phyloP scores from a whole-genome alignment of 1,284 basidiomycete species.

The Boletus semigastroideus region DNA sequence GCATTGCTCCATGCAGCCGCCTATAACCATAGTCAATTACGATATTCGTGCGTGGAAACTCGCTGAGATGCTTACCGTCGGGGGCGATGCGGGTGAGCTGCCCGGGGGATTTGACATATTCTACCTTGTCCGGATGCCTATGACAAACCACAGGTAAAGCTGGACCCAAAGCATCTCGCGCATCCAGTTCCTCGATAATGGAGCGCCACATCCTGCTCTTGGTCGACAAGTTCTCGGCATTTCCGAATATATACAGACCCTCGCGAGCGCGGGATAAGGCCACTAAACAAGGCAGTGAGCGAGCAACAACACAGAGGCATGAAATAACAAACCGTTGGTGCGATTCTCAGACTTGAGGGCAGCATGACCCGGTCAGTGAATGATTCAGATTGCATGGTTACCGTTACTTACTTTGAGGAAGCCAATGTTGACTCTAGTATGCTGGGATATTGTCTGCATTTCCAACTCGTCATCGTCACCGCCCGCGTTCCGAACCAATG shows the following conservation, averaged over 20 bases:
- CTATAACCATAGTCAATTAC: conserved; percentile 31
- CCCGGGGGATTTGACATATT: conserved; percentile 50
- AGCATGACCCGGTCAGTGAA: neutral
- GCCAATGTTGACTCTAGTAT: conserved; percentile 52
- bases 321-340: conserved; percentile 45
- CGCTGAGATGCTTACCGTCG: conserved; percentile 41
- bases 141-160: conserved; percentile 57
- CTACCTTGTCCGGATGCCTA: conserved; percentile 48
- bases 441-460: conserved; percentile 19
- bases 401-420: conserved; percentile 56
- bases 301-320: neutral
- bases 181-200: conserved; percentile 56
- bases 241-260: conserved; percentile 72
- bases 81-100: conserved; percentile 54
- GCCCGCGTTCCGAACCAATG: conserved; percentile 69
- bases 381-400: neutral
- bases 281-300: conserved; percentile 39
- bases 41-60: neutral
- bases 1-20: conserved; percentile 64
- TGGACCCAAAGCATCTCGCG: conserved; percentile 45
- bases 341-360: conserved; percentile 53
- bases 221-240: conserved; percentile 49
- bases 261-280: conserved; percentile 74
- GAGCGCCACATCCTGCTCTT: conserved; percentile 59
- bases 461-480: conserved; percentile 36